These are phyloP conservation scores for Geranium incanum DNA, from an alignment of 441 rosid genomes.

Conservation along the genomic window DNA sequence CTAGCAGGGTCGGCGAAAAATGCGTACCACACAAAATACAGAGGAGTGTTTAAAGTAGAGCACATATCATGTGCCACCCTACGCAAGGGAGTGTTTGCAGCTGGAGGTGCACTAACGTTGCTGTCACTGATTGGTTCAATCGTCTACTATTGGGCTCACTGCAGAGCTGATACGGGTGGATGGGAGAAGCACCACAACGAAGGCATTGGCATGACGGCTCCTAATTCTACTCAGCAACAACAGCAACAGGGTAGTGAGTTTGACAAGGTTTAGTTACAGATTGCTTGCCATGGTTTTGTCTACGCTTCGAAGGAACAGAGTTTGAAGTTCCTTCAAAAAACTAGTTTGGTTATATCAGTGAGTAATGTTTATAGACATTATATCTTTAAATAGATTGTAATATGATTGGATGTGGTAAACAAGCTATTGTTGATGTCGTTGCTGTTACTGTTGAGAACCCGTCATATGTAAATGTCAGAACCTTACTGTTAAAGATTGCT, in stretches of 20 bases:
- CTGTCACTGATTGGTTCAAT: constrained; percentile 54
- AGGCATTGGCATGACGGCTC: constrained; percentile 45
- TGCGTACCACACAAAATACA: constrained; percentile 74
- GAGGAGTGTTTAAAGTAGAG: constrained; percentile 37
- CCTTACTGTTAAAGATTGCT: not conserved
- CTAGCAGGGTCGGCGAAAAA: constrained; percentile 88
- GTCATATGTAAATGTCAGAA: not conserved
- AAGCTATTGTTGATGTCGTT: not conserved
- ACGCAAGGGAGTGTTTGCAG: constrained; percentile 86
- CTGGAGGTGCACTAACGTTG: constrained; percentile 77
- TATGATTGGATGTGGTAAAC: not conserved
- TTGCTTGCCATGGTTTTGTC: constrained; percentile 2
- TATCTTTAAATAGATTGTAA: not conserved
- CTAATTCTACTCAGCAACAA: constrained; percentile 32
- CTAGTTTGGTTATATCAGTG: not conserved
- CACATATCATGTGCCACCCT: constrained; percentile 65
- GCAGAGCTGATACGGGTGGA: constrained; percentile 86
- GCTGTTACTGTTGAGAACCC: not conserved
- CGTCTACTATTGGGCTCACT: constrained; percentile 72
- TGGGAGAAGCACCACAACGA: constrained; percentile 86
- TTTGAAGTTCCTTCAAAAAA: not conserved
- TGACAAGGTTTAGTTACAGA: constrained; percentile 29
- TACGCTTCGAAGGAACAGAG: not conserved
- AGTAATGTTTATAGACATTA: not conserved
- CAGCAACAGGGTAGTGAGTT: constrained; percentile 32